Base-by-base conservation (phyloP, 371 early-diverging fungal genomes). In the Mortierella sp. region DNA sequence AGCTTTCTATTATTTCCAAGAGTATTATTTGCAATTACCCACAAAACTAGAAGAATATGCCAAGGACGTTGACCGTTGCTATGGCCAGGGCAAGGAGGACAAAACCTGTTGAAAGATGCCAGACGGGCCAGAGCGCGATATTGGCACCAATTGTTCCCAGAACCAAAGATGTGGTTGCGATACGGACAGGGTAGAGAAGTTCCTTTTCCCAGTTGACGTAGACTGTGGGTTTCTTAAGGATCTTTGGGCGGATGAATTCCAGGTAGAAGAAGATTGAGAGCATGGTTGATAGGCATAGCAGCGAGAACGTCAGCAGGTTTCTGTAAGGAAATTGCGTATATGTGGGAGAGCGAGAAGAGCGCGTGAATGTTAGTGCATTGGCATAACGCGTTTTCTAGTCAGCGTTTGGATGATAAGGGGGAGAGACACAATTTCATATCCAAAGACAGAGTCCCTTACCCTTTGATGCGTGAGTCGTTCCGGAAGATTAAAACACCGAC, bases 151-250 rank as follows among this genome's bases (percentile, higher is more conserved):
- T 43, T 2, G 59, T 28, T 9, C 85, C 85, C 51, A 77, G 6
- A 34, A 85, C 59, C 16, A 85, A 55, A 13, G 76, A 78, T 4
- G 48, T 50, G 8, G 85, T 81, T 16, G 85, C 85, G 19, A 81
- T 76, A 28, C 81, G 55, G 54, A 85, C 69, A 34, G 81, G 85
- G 40, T 85, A 81, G 26, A 80, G 81, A 3, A 85, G 34, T 40
- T 85, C 85, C 21, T 78, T 75, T 19, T 85, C 81, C 85, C 85
- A 85, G 31, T 77, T 85, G 28, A 81, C 85, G 50, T 85, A 85
- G 26, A 69, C 46, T 1, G 85, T 85, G 16, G 75, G 81, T 44
- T 70, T 78, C 53, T 77, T 77, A 46, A 67, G 75, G 59, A 80
- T 34, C n/a, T 57, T 69, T 54, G 85, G 85, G 21, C 85, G 85